These are phyloP conservation scores for Smithsoniella earleae DNA, from an alignment of 163 green algal genomes.

Conservation along the genomic window DNA sequence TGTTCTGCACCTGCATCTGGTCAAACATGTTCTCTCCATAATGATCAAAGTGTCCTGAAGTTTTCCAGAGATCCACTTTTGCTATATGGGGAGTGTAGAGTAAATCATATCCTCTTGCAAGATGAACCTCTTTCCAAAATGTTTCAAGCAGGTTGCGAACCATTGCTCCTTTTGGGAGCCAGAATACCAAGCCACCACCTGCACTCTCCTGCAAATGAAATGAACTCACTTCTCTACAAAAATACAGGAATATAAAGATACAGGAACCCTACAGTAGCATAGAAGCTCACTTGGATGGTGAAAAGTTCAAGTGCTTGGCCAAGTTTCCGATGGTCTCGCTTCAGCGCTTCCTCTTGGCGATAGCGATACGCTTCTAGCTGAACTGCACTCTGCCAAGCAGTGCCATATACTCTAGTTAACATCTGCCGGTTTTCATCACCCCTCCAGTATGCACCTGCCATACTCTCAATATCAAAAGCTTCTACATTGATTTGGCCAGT, in stretches of 20 bases:
- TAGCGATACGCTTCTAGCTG: slow-evolving; percentile 69
- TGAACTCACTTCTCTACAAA: background rate
- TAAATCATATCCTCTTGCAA: slow-evolving; percentile 75
- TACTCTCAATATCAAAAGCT: slow-evolving; percentile 81
- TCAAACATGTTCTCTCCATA: slow-evolving; percentile 95
- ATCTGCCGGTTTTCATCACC: slow-evolving; percentile 79
- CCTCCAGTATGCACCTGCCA: slow-evolving; percentile 93
- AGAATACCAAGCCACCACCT: slow-evolving; percentile 92
- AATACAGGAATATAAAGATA: too few species aligned
- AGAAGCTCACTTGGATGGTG: slow-evolving; percentile 54
- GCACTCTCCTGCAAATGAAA: slow-evolving; percentile 46
- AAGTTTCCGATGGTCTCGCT: slow-evolving; percentile 90
- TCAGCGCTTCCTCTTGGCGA: slow-evolving; percentile 60
- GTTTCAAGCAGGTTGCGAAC: slow-evolving; percentile 82
- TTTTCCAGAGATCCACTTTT: slow-evolving; percentile 82
- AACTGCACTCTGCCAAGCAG: slow-evolving; percentile 69
- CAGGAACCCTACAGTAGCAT: too few species aligned
- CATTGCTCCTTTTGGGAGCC: slow-evolving; percentile 86
- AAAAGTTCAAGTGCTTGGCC: slow-evolving; percentile 90
- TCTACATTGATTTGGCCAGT: slow-evolving; percentile 73
- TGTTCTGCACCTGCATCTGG: slow-evolving; percentile 66
- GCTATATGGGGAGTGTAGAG: slow-evolving; percentile 94
- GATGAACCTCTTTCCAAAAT: slow-evolving; percentile 91
- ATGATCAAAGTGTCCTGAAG: slow-evolving; percentile 76
- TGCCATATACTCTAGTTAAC: slow-evolving; percentile 95